Percentiles rank a stretch among this genome's conserved stretches.
phyloP scores from a whole-genome alignment of 495 filamentous ascomycete genomes.

The Tuber melanosporum region DNA sequence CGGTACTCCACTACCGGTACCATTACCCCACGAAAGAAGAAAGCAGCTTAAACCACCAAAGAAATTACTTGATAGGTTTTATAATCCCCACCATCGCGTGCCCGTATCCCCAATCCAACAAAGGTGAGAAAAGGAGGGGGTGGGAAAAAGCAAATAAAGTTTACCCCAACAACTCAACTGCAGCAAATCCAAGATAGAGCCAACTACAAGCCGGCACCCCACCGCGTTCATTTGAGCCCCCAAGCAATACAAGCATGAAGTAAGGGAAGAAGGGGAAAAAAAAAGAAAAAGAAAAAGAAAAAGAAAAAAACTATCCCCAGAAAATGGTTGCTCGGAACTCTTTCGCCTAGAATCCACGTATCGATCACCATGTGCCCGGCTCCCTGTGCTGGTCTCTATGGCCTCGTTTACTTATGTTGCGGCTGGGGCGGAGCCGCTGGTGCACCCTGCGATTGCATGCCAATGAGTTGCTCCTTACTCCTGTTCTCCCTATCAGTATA shows the following conservation, averaged over 20 bases:
- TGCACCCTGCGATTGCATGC: conserved; percentile 21
- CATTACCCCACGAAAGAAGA: not conserved
- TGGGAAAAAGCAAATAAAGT: not conserved
- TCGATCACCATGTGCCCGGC: not conserved
- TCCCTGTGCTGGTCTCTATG: not conserved
- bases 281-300: not conserved
- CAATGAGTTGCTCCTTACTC: conserved; percentile 24
- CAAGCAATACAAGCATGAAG: not conserved
- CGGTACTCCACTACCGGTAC: not conserved
- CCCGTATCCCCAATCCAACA: conserved; percentile 8
- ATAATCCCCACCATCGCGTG: conserved; percentile 11
- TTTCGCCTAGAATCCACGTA: not conserved
- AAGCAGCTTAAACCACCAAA: conserved; percentile 6
- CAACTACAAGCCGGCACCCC: not conserved
- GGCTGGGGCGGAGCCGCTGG: not conserved
- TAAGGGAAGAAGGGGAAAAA: not conserved
- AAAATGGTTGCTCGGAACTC: not conserved
- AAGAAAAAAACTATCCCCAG: not conserved
- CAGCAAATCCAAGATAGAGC: not conserved
- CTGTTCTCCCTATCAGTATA: conserved; percentile 9
- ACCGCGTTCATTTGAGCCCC: conserved; percentile 1
- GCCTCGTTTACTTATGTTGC: conserved; percentile 17
- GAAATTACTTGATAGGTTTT: not conserved
- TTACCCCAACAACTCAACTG: not conserved
- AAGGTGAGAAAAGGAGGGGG: not conserved